Conservation (phyloP, 2,329 filamentous ascomycete genomes). For the Alternaria dauci region DNA sequence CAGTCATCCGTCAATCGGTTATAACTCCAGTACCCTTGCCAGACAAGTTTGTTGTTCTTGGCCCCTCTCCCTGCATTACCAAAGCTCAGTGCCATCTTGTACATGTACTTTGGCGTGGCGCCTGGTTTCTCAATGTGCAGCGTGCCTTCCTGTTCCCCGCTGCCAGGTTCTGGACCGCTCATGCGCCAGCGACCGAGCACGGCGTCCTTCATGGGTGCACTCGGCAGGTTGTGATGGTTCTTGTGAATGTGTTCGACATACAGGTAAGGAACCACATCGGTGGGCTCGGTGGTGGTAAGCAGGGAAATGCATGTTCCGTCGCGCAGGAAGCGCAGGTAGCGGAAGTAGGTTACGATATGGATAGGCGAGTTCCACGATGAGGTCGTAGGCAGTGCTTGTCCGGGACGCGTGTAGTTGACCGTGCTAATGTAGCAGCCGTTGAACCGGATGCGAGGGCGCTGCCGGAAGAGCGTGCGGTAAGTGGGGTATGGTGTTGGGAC, state of each 20-base stretch:
- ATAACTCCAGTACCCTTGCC: slow-evolving; percentile 92
- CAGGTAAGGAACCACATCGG: slow-evolving; percentile 86
- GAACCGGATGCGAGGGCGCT: slow-evolving; percentile 86
- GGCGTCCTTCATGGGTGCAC: slow-evolving; percentile 73
- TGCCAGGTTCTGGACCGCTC: slow-evolving; percentile 57
- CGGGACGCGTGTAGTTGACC: slow-evolving; percentile 90
- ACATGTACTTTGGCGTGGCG: slow-evolving; percentile 78
- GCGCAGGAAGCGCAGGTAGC: slow-evolving; percentile 93
- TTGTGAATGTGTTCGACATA: slow-evolving; percentile 71
- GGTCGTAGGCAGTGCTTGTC: slow-evolving; percentile 74
- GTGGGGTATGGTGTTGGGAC: slow-evolving; percentile 51
- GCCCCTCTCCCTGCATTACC: slow-evolving; percentile 67
- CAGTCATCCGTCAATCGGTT: slow-evolving; percentile 90
- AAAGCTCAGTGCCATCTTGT: slow-evolving; percentile 80
- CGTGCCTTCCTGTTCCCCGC: slow-evolving; percentile 43
- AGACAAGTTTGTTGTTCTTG: slow-evolving; percentile 85
- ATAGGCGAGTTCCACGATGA: slow-evolving; percentile 81
- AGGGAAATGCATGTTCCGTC: slow-evolving; percentile 85
- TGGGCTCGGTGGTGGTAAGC: slow-evolving; percentile 80
- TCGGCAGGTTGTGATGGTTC: slow-evolving; percentile 53
- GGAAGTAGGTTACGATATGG: slow-evolving; percentile 97
- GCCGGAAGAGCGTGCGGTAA: slow-evolving; percentile 75
- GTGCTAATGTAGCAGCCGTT: slow-evolving; percentile 97
- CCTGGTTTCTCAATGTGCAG: slow-evolving; percentile 88
- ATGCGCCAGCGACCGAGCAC: slow-evolving; percentile 72